Evolutionary conservation across 2,329 filamentous ascomycete species (phyloP).

Genomic region (Fusarium siculi): DNA sequence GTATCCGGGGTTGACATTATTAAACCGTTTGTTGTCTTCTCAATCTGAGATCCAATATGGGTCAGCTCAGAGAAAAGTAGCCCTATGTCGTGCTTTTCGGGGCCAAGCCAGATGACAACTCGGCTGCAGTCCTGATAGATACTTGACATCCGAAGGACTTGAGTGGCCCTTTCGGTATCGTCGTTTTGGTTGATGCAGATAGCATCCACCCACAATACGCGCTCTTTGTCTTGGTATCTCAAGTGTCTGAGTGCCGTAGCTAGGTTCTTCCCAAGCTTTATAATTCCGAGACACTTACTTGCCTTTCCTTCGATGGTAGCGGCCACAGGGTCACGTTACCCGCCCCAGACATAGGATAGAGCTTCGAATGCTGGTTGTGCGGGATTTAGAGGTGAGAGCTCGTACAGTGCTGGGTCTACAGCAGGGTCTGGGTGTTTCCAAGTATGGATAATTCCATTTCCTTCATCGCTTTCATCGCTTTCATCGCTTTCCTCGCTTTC

Average conservation of each 20-base stretch:
- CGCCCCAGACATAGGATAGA: background rate
- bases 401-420: background rate
- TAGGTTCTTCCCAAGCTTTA: background rate
- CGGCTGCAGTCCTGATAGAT: background rate
- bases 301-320: rapidly evolving
- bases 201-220: background rate
- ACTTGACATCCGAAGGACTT: background rate
- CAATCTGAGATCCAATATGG: background rate
- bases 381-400: background rate
- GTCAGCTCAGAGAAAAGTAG: background rate
- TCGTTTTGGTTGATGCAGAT: background rate
- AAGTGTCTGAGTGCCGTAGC: background rate
- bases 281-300: background rate
- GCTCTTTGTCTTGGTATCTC: background rate
- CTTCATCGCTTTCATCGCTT: background rate
- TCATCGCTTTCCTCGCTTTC: background rate
- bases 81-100: background rate
- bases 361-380: background rate
- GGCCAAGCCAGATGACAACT: background rate
- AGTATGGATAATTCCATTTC: rapidly evolving
- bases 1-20: rapidly evolving
- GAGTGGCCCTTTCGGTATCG: background rate
- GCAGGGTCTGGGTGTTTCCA: background rate
- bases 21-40: background rate
- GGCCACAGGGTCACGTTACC: background rate